Percentiles rank a stretch among this genome's conserved stretches.
These are phyloP conservation scores for Cicer judaicum DNA, from an alignment of 306 rosid genomes.

Conservation along the genomic window DNA sequence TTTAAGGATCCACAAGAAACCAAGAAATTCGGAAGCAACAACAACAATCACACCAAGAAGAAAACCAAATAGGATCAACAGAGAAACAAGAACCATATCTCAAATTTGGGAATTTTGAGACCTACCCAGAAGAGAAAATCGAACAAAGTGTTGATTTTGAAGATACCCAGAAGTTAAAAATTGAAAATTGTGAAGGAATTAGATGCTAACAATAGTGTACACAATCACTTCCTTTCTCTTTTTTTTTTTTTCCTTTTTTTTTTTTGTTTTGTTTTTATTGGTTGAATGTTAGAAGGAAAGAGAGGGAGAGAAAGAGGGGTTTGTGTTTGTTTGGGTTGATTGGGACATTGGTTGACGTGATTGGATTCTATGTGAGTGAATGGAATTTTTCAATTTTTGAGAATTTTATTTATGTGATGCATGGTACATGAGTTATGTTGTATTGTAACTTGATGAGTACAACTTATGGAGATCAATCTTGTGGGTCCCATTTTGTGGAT, in stretches of 20 bases:
- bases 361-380: neutral
- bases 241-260: too few species aligned
- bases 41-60: constrained; percentile 65
- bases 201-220: constrained; percentile 21
- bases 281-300: neutral
- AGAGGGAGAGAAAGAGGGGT: constrained; percentile 18
- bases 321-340: constrained; percentile 6
- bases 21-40: constrained; percentile 63
- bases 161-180: constrained; percentile 32
- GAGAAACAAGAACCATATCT: constrained; percentile 49
- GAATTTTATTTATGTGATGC: neutral
- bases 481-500: too few species aligned
- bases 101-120: neutral
- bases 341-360: neutral
- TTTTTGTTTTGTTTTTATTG: too few species aligned
- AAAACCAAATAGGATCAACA: constrained; percentile 66
- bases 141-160: neutral
- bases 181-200: constrained; percentile 35
- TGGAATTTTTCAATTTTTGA: neutral
- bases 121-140: constrained; percentile 38
- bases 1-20: constrained; percentile 51
- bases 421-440: neutral
- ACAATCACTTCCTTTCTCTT: neutral
- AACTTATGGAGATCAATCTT: too few species aligned
- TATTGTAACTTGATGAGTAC: too few species aligned